Evolutionary conservation across 2,329 filamentous ascomycete genomes (phyloP), one percentile per base, ranked within the genome.

Genomic region (Canariomyces notabilis): DNA sequence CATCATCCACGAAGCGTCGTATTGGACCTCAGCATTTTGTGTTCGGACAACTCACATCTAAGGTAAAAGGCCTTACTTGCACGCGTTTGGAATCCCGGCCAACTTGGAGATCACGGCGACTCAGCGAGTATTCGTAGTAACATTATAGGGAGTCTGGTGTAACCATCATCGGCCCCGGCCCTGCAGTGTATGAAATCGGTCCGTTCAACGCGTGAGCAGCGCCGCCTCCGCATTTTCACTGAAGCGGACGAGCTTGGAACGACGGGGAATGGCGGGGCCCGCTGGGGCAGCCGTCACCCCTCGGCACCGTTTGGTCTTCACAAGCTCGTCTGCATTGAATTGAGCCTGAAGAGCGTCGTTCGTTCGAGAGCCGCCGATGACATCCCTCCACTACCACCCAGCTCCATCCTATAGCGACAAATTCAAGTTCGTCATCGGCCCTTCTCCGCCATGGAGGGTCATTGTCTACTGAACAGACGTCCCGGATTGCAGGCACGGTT

Each of bases 131-230:
- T n/a, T n/a, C n/a, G n/a, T n/a, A n/a, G n/a, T n/a, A n/a, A n/a
- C n/a, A n/a, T n/a, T n/a, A n/a, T n/a, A n/a, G n/a, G 29, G 33
- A n/a, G 35, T 8, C 4, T 29, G 14, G 26, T 3, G 26, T 29
- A 5, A 29, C 26, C 26, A 12, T 9, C 8, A 12, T 18, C 29
- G 31, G 35, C 39, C 31, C 42, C 42, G 31, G 35, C 39, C 31
- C 42, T 39, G 33, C 41, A 44, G 21, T 18, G 9, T 45, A 44
- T 52, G 18, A 39, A 59, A 54, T 59, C 56, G 57, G 57, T 50
- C 57, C 57, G 50, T 58, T 52, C 42, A 41, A 43, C 16, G 46
- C 20, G 29, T 41, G 22, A 23, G 8, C 26, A 16, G 2, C 14
- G 18, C 36, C 34, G 16, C 32, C 45, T 41, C 49, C 43, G 37